Base-by-base conservation (phyloP, 306 rosid genomes). In the Argentina anserina region DNA sequence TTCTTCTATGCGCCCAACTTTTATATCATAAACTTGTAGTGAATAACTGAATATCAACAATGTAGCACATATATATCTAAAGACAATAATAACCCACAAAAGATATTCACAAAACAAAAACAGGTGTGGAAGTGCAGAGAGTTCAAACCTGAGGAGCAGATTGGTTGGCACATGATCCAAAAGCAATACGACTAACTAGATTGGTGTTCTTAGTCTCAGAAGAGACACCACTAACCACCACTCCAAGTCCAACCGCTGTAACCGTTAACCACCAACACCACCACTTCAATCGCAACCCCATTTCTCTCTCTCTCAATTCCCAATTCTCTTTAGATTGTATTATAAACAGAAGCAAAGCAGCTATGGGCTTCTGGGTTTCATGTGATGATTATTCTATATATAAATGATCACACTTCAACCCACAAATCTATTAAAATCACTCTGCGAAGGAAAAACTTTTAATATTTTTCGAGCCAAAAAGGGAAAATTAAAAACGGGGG, bases 91-190 rank as follows among this genome's bases (percentile, higher is more conserved):
- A 50, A 50, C 52, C 28, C 58, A 21, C 3, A 25, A 56, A 55
- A 10, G 18, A 55, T 9, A 55, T 55, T 59, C 55, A 41, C 28
- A 67, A 41, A 70, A 37, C 26, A 12, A 8, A 21, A 20, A 36
- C 3, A 20, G 10, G 34, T 18, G 62, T 2, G 7, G 0, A 58
- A 42, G 49, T 42, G 49, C 36, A 62, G 15, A 52, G 55, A 49
- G 56, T 43, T 15, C 65, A 63, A 72, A 88, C 95, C 92, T 91
- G 95, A 64, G 88, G 87, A 65, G 87, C 88, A 50, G 82, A 80
- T 53, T 87, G 95, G 75, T 87, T 86, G 41, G 90, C 82, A 59
- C 97, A 91, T 81, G 97, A 91, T 84, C 97, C 97, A 67, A 91
- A 91, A 33, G 90, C 97, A 76, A 91, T 87, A 70, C 92, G 85